Percentiles rank a stretch among this genome's conserved stretches.
Evolutionary conservation across 805 yeast genomes (phyloP).

Genomic region (Metschnikowia anglica): DNA sequence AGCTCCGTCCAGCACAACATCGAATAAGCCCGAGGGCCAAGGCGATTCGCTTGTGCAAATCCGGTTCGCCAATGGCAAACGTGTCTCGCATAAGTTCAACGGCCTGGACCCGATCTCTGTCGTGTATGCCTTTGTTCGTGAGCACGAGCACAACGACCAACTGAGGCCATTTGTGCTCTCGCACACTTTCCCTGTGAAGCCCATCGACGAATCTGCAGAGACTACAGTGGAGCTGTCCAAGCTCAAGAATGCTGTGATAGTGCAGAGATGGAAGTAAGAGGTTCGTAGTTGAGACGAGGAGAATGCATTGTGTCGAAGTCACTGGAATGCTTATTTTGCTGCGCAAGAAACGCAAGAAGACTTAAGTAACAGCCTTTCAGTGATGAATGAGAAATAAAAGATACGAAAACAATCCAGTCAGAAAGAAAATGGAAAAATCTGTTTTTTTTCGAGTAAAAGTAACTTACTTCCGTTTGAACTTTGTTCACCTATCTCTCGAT

Average conservation of each 20-base stretch:
- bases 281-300: background rate
- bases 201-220: slow-evolving; percentile 53
- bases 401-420: no score
- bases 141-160: slow-evolving; percentile 41
- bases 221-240: slow-evolving; percentile 71
- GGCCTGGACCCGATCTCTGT: slow-evolving; percentile 62
- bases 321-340: no score
- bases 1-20: background rate
- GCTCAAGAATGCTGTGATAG: slow-evolving; percentile 78
- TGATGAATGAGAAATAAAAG: no score
- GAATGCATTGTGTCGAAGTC: no score
- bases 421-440: no score
- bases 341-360: no score
- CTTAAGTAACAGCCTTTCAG: no score
- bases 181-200: slow-evolving; percentile 78
- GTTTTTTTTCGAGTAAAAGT: no score
- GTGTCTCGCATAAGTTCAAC: slow-evolving; percentile 62
- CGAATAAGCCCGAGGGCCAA: slow-evolving; percentile 20
- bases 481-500: no score
- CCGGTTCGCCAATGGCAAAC: slow-evolving; percentile 78
- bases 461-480: no score
- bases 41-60: slow-evolving; percentile 82
- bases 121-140: slow-evolving; percentile 65
- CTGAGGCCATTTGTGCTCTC: slow-evolving; percentile 62
- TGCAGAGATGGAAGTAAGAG: slow-evolving; percentile 71